Conservation (phyloP, 2,329 filamentous ascomycete species). For the Bipolaris sorokiniana region DNA sequence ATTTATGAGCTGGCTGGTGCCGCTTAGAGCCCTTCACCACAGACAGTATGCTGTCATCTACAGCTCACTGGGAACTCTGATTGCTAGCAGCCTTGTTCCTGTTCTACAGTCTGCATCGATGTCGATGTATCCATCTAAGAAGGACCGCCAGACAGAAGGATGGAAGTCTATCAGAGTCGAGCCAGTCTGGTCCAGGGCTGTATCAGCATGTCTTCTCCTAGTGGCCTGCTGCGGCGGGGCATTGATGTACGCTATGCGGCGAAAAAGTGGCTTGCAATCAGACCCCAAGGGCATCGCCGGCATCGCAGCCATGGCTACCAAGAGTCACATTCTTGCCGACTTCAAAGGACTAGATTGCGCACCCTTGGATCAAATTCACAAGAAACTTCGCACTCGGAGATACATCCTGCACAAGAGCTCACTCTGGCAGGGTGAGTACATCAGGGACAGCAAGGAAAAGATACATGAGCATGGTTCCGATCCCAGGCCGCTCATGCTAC, state of each 20-base stretch:
- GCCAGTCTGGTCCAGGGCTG: constrained; percentile 65
- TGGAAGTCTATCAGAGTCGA: constrained; percentile 64
- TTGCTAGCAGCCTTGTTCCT: constrained; percentile 72
- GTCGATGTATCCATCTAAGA: constrained; percentile 61
- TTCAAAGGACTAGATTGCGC: constrained; percentile 75
- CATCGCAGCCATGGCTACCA: constrained; percentile 76
- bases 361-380: constrained; percentile 70
- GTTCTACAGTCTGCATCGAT: constrained; percentile 70
- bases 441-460: constrained; percentile 55
- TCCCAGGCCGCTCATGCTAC: constrained; percentile 73
- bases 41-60: constrained; percentile 72
- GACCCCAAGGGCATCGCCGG: constrained; percentile 77
- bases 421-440: constrained; percentile 68
- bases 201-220: constrained; percentile 63
- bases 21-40: constrained; percentile 66
- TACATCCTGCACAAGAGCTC: constrained; percentile 75
- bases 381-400: constrained; percentile 67
- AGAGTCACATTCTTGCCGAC: constrained; percentile 74
- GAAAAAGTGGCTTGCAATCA: constrained; percentile 69
- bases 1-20: constrained; percentile 68
- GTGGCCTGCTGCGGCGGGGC: constrained; percentile 64
- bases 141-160: constrained; percentile 52
- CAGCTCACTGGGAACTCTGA: constrained; percentile 67
- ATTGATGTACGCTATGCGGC: constrained; percentile 66
- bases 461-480: constrained; percentile 54